Percentiles rank a stretch among this genome's conserved stretches.
These are phyloP conservation scores for Cytospora mali DNA, from an alignment of 2,329 filamentous ascomycete species.

Conservation along the genomic window DNA sequence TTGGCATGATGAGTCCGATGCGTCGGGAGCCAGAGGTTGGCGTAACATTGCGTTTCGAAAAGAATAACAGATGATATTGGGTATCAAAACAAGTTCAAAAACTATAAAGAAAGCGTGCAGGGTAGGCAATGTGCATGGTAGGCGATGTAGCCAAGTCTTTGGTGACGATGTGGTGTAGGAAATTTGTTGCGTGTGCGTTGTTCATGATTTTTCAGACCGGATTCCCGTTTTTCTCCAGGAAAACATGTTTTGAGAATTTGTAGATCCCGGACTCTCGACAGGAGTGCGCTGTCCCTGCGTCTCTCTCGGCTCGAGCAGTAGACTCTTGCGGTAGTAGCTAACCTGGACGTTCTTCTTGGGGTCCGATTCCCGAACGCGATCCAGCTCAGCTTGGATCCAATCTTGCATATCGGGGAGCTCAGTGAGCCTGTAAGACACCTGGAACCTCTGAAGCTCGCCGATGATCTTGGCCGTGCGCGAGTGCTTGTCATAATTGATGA, in stretches of 20 bases:
- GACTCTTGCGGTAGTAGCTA: slow-evolving; percentile 76
- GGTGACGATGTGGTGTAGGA: not conserved
- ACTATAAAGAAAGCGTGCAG: not conserved
- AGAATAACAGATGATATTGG: slow-evolving; percentile 14
- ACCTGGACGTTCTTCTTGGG: slow-evolving; percentile 59
- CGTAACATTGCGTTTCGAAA: slow-evolving; percentile 5
- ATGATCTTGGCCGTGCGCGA: slow-evolving; percentile 94
- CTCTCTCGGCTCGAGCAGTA: slow-evolving; percentile 79
- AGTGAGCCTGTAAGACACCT: slow-evolving; percentile 84
- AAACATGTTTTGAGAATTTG: slow-evolving; percentile 28
- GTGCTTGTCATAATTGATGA: slow-evolving; percentile 99
- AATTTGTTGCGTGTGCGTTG: not conserved
- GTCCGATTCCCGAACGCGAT: slow-evolving; percentile 67
- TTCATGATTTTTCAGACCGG: slow-evolving; percentile 7
- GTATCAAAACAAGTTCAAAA: slow-evolving; percentile 23
- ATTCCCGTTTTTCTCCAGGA: slow-evolving; percentile 23
- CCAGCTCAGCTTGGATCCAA: slow-evolving; percentile 84
- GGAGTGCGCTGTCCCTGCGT: slow-evolving; percentile 36
- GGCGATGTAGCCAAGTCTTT: slow-evolving; percentile 6
- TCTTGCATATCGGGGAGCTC: slow-evolving; percentile 88
- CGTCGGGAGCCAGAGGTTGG: not conserved
- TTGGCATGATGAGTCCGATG: not conserved
- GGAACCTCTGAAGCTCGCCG: slow-evolving; percentile 91
- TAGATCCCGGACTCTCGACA: slow-evolving; percentile 32
- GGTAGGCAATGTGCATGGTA: slow-evolving; percentile 4